Conservation (phyloP, 106 monocot species). For the Dioscorea alata region DNA sequence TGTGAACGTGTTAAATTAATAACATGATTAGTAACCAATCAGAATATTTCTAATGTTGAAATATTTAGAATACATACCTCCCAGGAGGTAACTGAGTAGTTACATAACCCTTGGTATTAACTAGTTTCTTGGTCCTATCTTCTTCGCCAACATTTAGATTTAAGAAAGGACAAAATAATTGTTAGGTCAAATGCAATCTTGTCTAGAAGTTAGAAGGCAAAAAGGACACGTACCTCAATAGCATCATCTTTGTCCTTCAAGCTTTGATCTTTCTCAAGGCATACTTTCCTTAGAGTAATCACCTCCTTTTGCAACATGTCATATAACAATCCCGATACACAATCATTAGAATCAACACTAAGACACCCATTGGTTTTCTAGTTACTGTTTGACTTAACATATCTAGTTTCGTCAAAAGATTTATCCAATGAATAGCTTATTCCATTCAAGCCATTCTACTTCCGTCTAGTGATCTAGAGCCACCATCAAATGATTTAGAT, state of each 20-base stretch:
- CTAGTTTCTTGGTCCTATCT: slow-evolving; percentile 47
- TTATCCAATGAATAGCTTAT: slow-evolving; percentile 29
- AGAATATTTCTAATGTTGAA: background rate
- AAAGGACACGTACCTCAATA: slow-evolving; percentile 63
- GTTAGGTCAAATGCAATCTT: background rate
- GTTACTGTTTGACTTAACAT: slow-evolving; percentile 19
- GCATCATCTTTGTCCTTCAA: slow-evolving; percentile 93
- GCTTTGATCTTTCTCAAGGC: slow-evolving; percentile 92
- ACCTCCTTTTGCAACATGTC: slow-evolving; percentile 95
- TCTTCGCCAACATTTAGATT: slow-evolving; percentile 71
- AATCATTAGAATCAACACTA: slow-evolving; percentile 38
- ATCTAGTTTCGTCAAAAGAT: slow-evolving; percentile 33
- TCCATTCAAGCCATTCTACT: slow-evolving; percentile 50
- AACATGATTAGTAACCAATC: no score
- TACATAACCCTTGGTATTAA: slow-evolving; percentile 46
- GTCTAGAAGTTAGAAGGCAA: background rate
- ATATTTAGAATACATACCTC: slow-evolving; percentile 30
- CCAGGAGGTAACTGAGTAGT: slow-evolving; percentile 57
- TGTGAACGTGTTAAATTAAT: no score
- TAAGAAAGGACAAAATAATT: slow-evolving; percentile 1
- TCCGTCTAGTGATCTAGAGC: slow-evolving; percentile 62
- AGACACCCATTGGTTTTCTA: slow-evolving; percentile 35
- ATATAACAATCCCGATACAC: slow-evolving; percentile 84
- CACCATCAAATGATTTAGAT: slow-evolving; percentile 95
- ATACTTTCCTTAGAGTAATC: slow-evolving; percentile 65